A percentile compares a stretch with the other conserved stretches of the same genome.
phyloP scores from a whole-genome alignment of 495 filamentous ascomycete species.

The Trichoderma reesei region DNA sequence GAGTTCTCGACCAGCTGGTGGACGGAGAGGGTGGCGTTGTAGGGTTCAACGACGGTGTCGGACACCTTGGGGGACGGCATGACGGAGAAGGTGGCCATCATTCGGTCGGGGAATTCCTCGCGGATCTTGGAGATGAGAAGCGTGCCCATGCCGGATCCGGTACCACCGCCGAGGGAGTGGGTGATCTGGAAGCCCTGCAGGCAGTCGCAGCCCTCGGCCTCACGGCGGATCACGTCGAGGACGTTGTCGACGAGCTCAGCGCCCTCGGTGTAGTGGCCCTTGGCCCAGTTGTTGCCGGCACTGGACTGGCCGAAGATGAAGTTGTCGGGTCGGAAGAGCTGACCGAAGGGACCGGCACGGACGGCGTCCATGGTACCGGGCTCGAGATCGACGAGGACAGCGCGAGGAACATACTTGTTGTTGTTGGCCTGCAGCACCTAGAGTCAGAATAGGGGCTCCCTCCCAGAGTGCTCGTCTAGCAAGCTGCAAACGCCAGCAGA shows the following conservation, averaged over 20 bases:
- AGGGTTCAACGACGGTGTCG: slow-evolving; percentile 98
- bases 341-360: slow-evolving; percentile 95
- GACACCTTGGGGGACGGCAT: slow-evolving; percentile 99
- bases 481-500: background rate
- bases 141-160: slow-evolving; percentile 99
- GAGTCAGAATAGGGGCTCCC: slow-evolving; percentile 4
- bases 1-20: slow-evolving; percentile 99
- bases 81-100: slow-evolving; percentile 99
- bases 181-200: slow-evolving; percentile 99
- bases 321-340: slow-evolving; percentile 99
- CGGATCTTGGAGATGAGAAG: slow-evolving; percentile 99
- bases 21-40: slow-evolving; percentile 98
- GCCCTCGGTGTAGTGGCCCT: slow-evolving; percentile 99
- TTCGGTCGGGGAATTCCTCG: slow-evolving; percentile 99
- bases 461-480: background rate
- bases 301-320: slow-evolving; percentile 99
- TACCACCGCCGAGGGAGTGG: slow-evolving; percentile 99
- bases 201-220: slow-evolving; percentile 98
- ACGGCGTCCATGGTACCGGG: slow-evolving; percentile 99
- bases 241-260: slow-evolving; percentile 98
- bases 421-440: slow-evolving; percentile 56
- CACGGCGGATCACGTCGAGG: slow-evolving; percentile 95
- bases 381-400: slow-evolving; percentile 98
- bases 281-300: slow-evolving; percentile 99
- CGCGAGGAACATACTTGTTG: slow-evolving; percentile 99